These are phyloP conservation scores for Heritiera fomes DNA, from an alignment of 345 rosid species.

Conservation along the genomic window DNA sequence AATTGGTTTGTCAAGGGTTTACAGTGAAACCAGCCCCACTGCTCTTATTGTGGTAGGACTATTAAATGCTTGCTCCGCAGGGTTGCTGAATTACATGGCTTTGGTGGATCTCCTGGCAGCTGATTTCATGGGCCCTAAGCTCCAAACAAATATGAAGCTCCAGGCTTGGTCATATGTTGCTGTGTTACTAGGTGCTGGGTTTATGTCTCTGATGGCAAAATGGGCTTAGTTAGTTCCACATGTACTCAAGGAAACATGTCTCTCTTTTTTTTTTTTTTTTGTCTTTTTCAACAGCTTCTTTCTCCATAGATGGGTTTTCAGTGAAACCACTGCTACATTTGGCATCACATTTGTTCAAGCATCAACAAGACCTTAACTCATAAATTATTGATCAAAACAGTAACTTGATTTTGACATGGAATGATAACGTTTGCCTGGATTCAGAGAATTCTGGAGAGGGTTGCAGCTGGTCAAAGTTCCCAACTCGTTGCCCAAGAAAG, in stretches of 20 bases:
- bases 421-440: neutral
- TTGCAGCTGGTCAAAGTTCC: neutral
- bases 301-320: neutral
- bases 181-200: conserved; percentile 65
- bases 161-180: conserved; percentile 50
- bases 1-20: conserved; percentile 48
- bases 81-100: conserved; percentile 75
- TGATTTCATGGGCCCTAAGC: conserved; percentile 68
- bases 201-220: conserved; percentile 67
- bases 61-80: conserved; percentile 67
- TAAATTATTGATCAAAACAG: neutral
- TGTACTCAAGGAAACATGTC: neutral
- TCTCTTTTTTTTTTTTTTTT: neutral
- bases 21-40: conserved; percentile 56
- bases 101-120: conserved; percentile 65
- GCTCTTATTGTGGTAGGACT: conserved; percentile 62
- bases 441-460: neutral
- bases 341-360: neutral
- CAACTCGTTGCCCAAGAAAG: neutral
- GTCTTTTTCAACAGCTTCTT: no score
- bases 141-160: conserved; percentile 62
- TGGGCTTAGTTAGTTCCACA: conserved; percentile 55
- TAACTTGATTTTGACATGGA: neutral
- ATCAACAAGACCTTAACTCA: neutral
- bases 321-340: neutral